Evolutionary conservation across 169 alveolate species (phyloP).

Genomic region (Plasmodium berghei): DNA sequence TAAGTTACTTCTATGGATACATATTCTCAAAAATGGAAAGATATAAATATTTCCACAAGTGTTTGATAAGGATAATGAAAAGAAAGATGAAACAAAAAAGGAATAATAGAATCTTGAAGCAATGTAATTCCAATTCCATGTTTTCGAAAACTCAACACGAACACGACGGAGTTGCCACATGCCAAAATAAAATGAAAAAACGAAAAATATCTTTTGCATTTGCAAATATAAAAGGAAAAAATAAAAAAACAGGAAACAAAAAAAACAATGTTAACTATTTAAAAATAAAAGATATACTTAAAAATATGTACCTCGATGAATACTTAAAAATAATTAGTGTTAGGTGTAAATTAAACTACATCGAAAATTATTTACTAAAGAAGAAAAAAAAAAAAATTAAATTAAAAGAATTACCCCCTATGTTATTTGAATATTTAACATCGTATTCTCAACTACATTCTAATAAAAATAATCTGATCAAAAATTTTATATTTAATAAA

Average conservation of each 20-base stretch:
- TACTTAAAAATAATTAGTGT: slow-evolving; percentile 56
- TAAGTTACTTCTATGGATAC: slow-evolving; percentile 55
- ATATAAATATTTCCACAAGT: slow-evolving; percentile 72
- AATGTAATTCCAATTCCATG: background rate
- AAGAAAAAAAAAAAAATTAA: slow-evolving; percentile 38
- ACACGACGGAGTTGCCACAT: background rate
- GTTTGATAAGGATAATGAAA: slow-evolving; percentile 57
- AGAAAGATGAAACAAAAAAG: slow-evolving; percentile 17
- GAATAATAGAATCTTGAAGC: background rate
- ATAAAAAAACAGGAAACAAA: slow-evolving; percentile 2
- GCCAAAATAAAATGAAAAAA: slow-evolving; percentile 12
- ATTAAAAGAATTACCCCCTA: slow-evolving; percentile 53
- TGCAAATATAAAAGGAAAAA: background rate
- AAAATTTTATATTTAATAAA: slow-evolving; percentile 22
- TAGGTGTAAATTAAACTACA: slow-evolving; percentile 61
- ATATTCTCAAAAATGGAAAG: slow-evolving; percentile 70
- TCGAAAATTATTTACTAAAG: slow-evolving; percentile 53
- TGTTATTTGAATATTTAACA: slow-evolving; percentile 68
- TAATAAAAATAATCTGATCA: slow-evolving; percentile 25
- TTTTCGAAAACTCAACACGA: background rate
- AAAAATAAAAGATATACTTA: slow-evolving; percentile 40
- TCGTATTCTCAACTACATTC: slow-evolving; percentile 58
- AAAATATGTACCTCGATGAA: slow-evolving; percentile 62
- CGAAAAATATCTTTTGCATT: slow-evolving; percentile 12
- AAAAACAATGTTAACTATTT: slow-evolving; percentile 2